phyloP scores from a whole-genome alignment of 2,329 filamentous ascomycete genomes.

The Talaromyces sp. region DNA sequence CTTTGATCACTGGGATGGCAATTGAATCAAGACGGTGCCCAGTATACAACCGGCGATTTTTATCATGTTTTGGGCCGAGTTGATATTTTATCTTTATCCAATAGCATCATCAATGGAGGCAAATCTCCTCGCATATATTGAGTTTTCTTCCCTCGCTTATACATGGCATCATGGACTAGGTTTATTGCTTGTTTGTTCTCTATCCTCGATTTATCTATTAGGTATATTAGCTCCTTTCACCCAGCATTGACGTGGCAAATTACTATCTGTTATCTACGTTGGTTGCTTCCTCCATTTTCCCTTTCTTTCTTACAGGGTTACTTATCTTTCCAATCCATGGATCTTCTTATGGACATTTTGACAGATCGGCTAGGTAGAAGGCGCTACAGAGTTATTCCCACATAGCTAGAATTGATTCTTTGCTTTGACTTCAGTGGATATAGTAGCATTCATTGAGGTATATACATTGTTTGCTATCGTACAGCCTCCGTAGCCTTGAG shows the following conservation, averaged over 20 bases:
- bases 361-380: conserved; percentile 12
- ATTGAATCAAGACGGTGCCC: conserved; percentile 7
- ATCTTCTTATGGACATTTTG: not conserved
- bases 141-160: not conserved
- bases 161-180: not conserved
- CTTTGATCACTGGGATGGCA: conserved; percentile 8
- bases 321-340: not conserved
- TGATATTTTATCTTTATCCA: conserved; percentile 9
- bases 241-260: not conserved
- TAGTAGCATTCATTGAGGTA: not conserved
- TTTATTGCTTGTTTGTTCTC: not conserved
- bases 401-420: conserved; percentile 4
- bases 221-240: too few species aligned
- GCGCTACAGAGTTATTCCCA: conserved; percentile 9
- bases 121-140: not conserved
- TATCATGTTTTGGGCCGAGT: conserved; percentile 1
- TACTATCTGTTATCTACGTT: not conserved
- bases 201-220: not conserved
- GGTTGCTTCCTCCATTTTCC: not conserved
- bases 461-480: conserved; percentile 3
- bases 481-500: conserved; percentile 28
- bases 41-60: not conserved
- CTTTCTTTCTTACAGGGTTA: not conserved
- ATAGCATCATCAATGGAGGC: conserved; percentile 6
- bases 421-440: not conserved